Conservation (phyloP, 352 stramenopile species). For the Globisporangium nodosum region DNA sequence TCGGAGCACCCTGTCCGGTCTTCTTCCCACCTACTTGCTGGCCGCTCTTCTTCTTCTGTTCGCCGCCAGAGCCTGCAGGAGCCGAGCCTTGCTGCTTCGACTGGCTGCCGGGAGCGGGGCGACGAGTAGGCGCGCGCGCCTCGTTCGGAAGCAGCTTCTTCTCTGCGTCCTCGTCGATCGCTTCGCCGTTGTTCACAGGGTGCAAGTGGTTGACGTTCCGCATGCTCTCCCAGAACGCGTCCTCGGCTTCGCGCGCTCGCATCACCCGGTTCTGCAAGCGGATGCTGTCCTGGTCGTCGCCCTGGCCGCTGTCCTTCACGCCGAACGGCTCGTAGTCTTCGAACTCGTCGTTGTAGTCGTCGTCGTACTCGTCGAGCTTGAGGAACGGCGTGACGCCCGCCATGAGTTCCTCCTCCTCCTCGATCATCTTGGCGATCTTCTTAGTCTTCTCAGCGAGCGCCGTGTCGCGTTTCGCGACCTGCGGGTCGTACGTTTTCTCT, state of each 20-base stretch:
- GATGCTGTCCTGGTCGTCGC: conserved; percentile 47
- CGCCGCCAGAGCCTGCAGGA: conserved; percentile 3
- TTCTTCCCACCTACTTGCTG: conserved; percentile 1
- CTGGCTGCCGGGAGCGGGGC: conserved; percentile 3
- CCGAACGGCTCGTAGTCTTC: conserved; percentile 73
- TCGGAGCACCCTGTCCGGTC: background rate
- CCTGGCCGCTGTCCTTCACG: conserved; percentile 34
- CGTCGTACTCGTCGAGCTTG: conserved; percentile 60
- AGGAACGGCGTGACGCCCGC: conserved; percentile 17
- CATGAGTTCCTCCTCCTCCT: conserved; percentile 36
- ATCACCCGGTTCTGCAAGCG: conserved; percentile 47
- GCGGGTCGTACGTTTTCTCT: conserved; percentile 55
- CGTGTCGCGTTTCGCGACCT: conserved; percentile 41
- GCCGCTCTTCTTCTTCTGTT: conserved; percentile 7
- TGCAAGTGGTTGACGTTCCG: conserved; percentile 44
- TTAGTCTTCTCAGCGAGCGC: conserved; percentile 49
- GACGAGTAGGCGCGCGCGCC: background rate
- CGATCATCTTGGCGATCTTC: conserved; percentile 41
- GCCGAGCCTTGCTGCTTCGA: conserved; percentile 14
- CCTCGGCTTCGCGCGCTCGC: conserved; percentile 48
- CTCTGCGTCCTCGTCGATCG: conserved; percentile 18
- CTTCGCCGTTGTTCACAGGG: conserved; percentile 6
- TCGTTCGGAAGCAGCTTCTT: conserved; percentile 14
- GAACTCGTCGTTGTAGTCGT: conserved; percentile 86
- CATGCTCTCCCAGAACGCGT: conserved; percentile 69